Percentiles rank a stretch among this genome's conserved stretches.
Evolutionary conservation across 2,329 filamentous ascomycete genomes (phyloP).

Genomic region (Lasiodiplodia sp.): DNA sequence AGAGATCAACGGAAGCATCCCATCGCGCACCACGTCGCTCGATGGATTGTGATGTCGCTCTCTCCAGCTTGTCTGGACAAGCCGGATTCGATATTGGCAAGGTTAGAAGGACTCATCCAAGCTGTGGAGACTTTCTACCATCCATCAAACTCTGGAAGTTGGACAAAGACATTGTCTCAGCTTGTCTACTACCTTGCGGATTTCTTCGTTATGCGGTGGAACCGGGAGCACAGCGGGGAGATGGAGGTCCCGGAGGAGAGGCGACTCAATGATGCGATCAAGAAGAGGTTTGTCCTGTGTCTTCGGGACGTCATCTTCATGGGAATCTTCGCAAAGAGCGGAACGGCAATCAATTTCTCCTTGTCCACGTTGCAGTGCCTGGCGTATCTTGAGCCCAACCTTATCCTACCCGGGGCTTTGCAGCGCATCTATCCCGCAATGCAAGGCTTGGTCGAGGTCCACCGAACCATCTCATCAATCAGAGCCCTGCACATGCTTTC

Average conservation of each 20-base stretch:
- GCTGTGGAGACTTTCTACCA: constrained; percentile 99
- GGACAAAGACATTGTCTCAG: constrained; percentile 90
- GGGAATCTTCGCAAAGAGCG: constrained; percentile 97
- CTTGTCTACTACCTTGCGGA: constrained; percentile 92
- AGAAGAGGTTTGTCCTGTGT: constrained; percentile 86
- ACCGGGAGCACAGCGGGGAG: constrained; percentile 91
- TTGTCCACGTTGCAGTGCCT: constrained; percentile 88
- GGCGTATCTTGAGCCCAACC: constrained; percentile 86
- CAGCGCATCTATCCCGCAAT: constrained; percentile 97
- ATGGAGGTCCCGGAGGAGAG: constrained; percentile 84
- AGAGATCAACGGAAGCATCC: constrained; percentile 95
- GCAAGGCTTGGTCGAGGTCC: constrained; percentile 95
- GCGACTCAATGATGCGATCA: constrained; percentile 79
- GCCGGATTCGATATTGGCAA: constrained; percentile 81
- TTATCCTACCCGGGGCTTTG: constrained; percentile 90
- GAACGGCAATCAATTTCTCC: constrained; percentile 88
- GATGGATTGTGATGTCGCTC: constrained; percentile 91
- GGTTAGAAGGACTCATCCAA: constrained; percentile 89
- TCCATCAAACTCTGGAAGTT: constrained; percentile 90
- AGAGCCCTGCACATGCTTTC: constrained; percentile 91
- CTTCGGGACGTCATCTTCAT: constrained; percentile 95
- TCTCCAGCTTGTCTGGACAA: constrained; percentile 81
- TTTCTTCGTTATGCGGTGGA: constrained; percentile 97
- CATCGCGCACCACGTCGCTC: constrained; percentile 86
- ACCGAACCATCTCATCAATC: constrained; percentile 92